These are phyloP conservation scores for Hypoxylon cercidicola DNA, from an alignment of 495 filamentous ascomycete genomes.

Conservation along the genomic window DNA sequence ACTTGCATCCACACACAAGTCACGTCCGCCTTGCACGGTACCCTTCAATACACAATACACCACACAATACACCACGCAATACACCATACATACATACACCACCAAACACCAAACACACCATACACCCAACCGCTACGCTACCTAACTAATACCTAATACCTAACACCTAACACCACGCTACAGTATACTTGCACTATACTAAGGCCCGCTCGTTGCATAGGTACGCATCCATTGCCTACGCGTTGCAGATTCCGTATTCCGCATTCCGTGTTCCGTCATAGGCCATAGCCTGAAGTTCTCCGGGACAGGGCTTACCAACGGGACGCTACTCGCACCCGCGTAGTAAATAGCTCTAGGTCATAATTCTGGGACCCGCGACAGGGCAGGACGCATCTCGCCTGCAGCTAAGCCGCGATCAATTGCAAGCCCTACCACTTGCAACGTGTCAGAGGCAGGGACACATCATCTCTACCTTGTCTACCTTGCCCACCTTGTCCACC, in stretches of 20 bases:
- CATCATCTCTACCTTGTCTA: slow-evolving; percentile 53
- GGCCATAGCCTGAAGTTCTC: slow-evolving; percentile 55
- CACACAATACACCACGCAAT: slow-evolving; percentile 2
- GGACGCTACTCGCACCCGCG: slow-evolving; percentile 42
- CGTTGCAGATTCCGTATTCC: slow-evolving; percentile 51
- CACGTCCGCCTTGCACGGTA: slow-evolving; percentile 42
- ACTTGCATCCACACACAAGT: slow-evolving; percentile 40
- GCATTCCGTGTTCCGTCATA: too few species aligned
- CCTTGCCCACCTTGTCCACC: slow-evolving; percentile 49
- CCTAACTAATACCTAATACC: background rate
- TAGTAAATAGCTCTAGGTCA: slow-evolving; percentile 51
- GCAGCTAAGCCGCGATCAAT: slow-evolving; percentile 60
- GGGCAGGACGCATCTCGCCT: slow-evolving; percentile 56
- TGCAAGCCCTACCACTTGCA: slow-evolving; percentile 63
- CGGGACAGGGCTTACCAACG: slow-evolving; percentile 50
- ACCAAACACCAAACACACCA: slow-evolving; percentile 6
- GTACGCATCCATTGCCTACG: slow-evolving; percentile 38
- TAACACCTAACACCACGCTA: slow-evolving; percentile 18
- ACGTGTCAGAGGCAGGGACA: slow-evolving; percentile 64
- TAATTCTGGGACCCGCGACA: slow-evolving; percentile 53
- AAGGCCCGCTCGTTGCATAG: slow-evolving; percentile 34
- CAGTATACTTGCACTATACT: slow-evolving; percentile 31
- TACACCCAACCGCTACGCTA: background rate
- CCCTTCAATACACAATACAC: slow-evolving; percentile 30
- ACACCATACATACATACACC: background rate